These are phyloP conservation scores for Mycena capillaripes DNA, from an alignment of 768 basidiomycete species.

Conservation along the genomic window DNA sequence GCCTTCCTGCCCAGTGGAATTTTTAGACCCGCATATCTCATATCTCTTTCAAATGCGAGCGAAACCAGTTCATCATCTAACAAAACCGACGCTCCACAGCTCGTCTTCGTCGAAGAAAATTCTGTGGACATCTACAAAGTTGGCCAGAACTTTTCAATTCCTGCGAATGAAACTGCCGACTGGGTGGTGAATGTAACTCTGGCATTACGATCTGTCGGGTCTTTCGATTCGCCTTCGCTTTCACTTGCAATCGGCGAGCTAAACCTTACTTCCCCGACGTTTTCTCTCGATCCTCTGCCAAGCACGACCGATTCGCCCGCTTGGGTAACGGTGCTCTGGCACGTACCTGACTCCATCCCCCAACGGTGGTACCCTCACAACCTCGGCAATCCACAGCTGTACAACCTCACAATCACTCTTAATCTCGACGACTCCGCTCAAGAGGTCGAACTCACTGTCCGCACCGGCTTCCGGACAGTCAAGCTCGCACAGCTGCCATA, in stretches of 20 bases:
- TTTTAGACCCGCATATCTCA: constrained; percentile 67
- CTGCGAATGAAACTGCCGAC: constrained; percentile 62
- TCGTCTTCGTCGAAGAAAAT: constrained; percentile 64
- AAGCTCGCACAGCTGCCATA: constrained; percentile 65
- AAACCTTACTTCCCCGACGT: constrained; percentile 51
- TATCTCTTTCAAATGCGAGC: constrained; percentile 51
- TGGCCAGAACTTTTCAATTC: constrained; percentile 60
- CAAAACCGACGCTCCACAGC: constrained; percentile 39
- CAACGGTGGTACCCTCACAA: constrained; percentile 70
- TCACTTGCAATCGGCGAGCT: constrained; percentile 64
- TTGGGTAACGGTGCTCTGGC: constrained; percentile 60
- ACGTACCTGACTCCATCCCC: constrained; percentile 59
- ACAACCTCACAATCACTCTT: constrained; percentile 63
- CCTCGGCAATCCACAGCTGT: constrained; percentile 68
- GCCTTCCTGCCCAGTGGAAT: constrained; percentile 71
- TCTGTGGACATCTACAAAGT: constrained; percentile 70
- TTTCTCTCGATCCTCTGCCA: constrained; percentile 43
- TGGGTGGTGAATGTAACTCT: constrained; percentile 71
- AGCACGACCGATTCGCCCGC: constrained; percentile 45
- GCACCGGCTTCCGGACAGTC: constrained; percentile 72
- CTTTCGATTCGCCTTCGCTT: constrained; percentile 51
- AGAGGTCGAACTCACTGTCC: constrained; percentile 54
- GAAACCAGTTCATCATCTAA: constrained; percentile 41
- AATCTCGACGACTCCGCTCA: constrained; percentile 40
- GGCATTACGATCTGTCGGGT: constrained; percentile 58